A percentile compares a stretch with the other conserved stretches of the same genome.
Conservation (phyloP, 805 yeast species). For the Starmerella floris region DNA sequence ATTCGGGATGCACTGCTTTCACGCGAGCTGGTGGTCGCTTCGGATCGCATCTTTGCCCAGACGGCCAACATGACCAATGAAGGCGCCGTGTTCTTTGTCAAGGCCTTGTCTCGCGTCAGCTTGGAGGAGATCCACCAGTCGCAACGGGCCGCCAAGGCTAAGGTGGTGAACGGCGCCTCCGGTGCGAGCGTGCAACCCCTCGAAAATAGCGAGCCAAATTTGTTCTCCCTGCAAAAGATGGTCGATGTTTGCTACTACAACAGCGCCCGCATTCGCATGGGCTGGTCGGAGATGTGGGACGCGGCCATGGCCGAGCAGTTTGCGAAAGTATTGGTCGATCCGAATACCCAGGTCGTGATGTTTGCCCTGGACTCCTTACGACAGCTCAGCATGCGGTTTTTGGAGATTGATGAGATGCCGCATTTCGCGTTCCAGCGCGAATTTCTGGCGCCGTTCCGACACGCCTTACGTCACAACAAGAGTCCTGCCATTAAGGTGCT, state of each 20-base stretch:
- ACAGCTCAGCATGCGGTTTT: constrained; percentile 81
- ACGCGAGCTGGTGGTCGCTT: constrained; percentile 34
- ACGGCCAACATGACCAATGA: constrained; percentile 67
- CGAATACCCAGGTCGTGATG: constrained; percentile 61
- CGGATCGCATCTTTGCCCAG: constrained; percentile 78
- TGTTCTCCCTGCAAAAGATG: constrained; percentile 85
- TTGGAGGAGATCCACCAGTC: constrained; percentile 84
- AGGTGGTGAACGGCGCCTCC: neutral
- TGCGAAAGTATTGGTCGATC: constrained; percentile 69
- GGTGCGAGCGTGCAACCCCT: neutral
- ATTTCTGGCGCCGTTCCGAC: constrained; percentile 80
- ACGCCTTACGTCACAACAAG: constrained; percentile 54
- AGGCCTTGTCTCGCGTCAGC: constrained; percentile 74
- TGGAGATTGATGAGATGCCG: constrained; percentile 84
- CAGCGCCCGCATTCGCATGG: constrained; percentile 89
- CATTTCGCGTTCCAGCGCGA: constrained; percentile 94
- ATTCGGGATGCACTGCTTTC: constrained; percentile 27
- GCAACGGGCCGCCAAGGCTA: constrained; percentile 42
- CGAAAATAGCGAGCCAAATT: constrained; percentile 52
- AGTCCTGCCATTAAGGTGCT: constrained; percentile 66
- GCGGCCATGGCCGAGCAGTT: constrained; percentile 81
- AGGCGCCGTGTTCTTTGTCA: constrained; percentile 77
- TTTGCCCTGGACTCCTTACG: constrained; percentile 91
- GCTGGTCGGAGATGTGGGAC: constrained; percentile 89
- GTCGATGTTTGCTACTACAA: constrained; percentile 96